Conservation (phyloP, 2,329 filamentous ascomycete genomes). For the Aspergillus novoparasiticus region DNA sequence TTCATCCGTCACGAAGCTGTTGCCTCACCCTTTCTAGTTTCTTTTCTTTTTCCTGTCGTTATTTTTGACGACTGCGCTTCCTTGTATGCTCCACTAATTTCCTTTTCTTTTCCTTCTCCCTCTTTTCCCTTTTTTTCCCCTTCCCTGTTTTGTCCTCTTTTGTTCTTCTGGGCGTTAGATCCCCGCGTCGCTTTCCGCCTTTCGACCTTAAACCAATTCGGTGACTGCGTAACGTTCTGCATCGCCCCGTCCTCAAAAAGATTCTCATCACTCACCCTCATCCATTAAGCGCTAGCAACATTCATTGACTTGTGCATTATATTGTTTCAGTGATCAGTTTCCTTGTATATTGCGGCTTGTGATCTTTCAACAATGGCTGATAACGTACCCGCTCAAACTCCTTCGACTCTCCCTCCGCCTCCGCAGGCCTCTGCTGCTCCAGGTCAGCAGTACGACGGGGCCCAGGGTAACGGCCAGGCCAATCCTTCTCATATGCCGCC, state of each 20-base stretch:
- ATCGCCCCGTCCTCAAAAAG: constrained; percentile 26
- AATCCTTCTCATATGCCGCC: constrained; percentile 82
- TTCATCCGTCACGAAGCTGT: constrained; percentile 22
- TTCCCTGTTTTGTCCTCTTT: constrained; percentile 15
- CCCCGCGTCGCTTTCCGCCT: constrained; percentile 30
- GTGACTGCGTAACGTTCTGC: constrained; percentile 31
- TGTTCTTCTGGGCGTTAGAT: constrained; percentile 21
- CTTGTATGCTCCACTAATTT: constrained; percentile 22
- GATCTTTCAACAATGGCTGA: constrained; percentile 70
- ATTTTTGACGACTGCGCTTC: constrained; percentile 15
- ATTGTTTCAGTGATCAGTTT: constrained; percentile 23
- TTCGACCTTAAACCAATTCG: constrained; percentile 22
- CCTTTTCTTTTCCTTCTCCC: constrained; percentile 18
- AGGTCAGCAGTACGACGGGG: constrained; percentile 71
- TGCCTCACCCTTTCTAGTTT: constrained; percentile 13
- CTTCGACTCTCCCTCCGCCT: constrained; percentile 69
- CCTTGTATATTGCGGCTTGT: constrained; percentile 24
- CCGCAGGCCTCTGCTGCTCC: constrained; percentile 70
- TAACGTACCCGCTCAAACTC: constrained; percentile 63
- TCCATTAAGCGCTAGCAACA: constrained; percentile 17
- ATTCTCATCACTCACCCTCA: constrained; percentile 18
- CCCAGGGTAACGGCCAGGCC: constrained; percentile 68
- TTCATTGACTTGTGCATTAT: constrained; percentile 25
- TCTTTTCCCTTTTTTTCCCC: constrained; percentile 18
- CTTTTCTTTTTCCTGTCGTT: constrained; percentile 15